Evolutionary conservation across 257 asterid genomes (phyloP), one percentile per base, ranked within the genome.

Genomic region (Plantago ovata): DNA sequence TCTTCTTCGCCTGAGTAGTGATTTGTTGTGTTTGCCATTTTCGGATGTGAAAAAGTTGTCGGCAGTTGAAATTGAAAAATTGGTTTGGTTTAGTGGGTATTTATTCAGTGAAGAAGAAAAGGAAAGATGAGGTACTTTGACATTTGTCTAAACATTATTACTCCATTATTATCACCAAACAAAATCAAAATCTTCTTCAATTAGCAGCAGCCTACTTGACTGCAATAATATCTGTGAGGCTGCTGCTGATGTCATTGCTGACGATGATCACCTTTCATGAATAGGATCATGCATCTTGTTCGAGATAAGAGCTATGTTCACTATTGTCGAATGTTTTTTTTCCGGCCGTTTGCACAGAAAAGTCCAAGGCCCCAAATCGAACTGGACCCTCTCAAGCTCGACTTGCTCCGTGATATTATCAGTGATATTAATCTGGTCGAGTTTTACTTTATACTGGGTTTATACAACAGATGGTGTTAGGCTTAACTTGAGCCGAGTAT

Each of bases 1-100:
- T 28, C 36, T 28, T 61, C 69, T 23, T n/a, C 49, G 19, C 10
- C 45, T 14, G 16, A 43, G 21, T 61, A 43, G 21, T 61, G 61
- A 46, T 0, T 61, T 42, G 38, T 33, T 63, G n/a, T n/a, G n/a
- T 38, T 70, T 28, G 53, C 81, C 81, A 75, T 79, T 33, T 68
- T 57, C 23, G 52, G n/a, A n/a, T n/a, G 36, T 28, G 7, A 28
- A 8, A 1, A 3, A 6, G 7, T 0, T 28, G 36, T 1, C 7
- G 36, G 4, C 5, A 2, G 2, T 24, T 2, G 28, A 60, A 59
- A 59, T 15, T 43, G 4, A 52, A 53, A 21, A 63, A 13, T 42
- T 36, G 13, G 38, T 12, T 61, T 21, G 16, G 9, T 19, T 48
- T 13, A 15, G 42, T 3, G 44, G 21, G 46, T 46, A 60, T 60